Conservation (phyloP, 225 moss, liverwort and hornwort genomes). For the Sphagnum contortum region DNA sequence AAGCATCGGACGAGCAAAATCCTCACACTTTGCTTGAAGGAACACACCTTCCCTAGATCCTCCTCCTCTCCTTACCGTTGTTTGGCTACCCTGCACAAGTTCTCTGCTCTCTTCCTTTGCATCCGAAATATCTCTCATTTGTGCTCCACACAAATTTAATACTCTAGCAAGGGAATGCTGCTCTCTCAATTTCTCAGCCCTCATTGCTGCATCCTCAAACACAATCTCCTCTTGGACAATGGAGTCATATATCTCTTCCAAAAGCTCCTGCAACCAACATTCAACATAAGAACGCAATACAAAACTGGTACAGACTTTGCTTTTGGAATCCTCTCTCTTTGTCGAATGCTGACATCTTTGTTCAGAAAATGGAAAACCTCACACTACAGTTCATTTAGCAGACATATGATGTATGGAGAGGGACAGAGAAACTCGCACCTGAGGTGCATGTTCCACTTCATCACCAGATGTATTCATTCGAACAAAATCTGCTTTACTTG, state of each 20-base stretch:
- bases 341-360: too few species aligned
- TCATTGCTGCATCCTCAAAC: constrained; percentile 20
- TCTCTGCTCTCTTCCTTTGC: constrained; percentile 94
- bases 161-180: constrained; percentile 6
- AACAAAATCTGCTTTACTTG: constrained; percentile 96
- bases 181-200: constrained; percentile 54
- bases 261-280: constrained; percentile 44
- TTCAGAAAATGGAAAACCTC: too few species aligned
- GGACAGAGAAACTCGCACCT: constrained; percentile 9
- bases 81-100: constrained; percentile 81
- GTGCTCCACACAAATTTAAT: constrained; percentile 73
- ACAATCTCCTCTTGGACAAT: constrained; percentile 88
- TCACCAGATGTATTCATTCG: constrained; percentile 81
- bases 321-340: too few species aligned
- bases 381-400: too few species aligned
- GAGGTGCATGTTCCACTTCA: constrained; percentile 80
- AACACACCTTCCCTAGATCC: constrained; percentile 90
- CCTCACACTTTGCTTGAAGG: constrained; percentile 73
- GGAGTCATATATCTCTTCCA: constrained; percentile 93
- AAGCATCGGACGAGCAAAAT: constrained; percentile 97
- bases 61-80: constrained; percentile 71
- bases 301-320: too few species aligned
- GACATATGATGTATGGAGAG: too few species aligned
- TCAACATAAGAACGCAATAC: too few species aligned
- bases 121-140: constrained; percentile 46